Evolutionary conservation across 495 filamentous ascomycete genomes (phyloP).

Genomic region (Penicillium ochrochloron): DNA sequence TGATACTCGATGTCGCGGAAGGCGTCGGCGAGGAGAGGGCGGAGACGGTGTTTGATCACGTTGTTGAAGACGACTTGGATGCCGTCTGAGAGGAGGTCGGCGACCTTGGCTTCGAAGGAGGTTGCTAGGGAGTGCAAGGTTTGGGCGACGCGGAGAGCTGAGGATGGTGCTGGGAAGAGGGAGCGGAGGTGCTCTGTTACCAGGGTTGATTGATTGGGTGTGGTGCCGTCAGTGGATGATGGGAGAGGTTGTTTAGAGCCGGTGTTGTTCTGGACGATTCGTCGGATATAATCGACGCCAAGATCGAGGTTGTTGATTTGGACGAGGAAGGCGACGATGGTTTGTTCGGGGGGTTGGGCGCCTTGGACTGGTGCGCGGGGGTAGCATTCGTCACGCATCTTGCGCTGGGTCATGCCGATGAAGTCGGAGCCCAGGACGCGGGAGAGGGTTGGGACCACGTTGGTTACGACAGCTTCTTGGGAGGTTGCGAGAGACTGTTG

Average conservation of each 20-base stretch:
- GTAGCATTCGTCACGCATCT: slow-evolving; percentile 95
- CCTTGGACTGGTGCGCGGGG: slow-evolving; percentile 76
- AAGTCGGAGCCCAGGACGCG: slow-evolving; percentile 92
- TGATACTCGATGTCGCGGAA: slow-evolving; percentile 92
- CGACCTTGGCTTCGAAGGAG: slow-evolving; percentile 74
- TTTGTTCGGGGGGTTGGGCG: slow-evolving; percentile 79
- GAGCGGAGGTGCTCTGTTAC: slow-evolving; percentile 52
- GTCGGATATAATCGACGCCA: slow-evolving; percentile 82
- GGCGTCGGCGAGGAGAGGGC: slow-evolving; percentile 82
- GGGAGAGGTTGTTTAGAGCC: slow-evolving; percentile 42
- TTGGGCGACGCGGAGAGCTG: slow-evolving; percentile 67
- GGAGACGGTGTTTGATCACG: slow-evolving; percentile 82
- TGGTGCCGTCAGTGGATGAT: slow-evolving; percentile 23
- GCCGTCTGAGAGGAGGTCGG: slow-evolving; percentile 81
- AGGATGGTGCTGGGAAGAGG: slow-evolving; percentile 78
- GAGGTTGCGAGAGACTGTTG: slow-evolving; percentile 85
- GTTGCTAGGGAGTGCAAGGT: slow-evolving; percentile 69
- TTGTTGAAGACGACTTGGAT: slow-evolving; percentile 84
- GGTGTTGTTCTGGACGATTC: slow-evolving; percentile 75
- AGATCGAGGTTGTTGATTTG: slow-evolving; percentile 95
- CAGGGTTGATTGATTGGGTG: slow-evolving; percentile 16
- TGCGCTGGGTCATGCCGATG: slow-evolving; percentile 93
- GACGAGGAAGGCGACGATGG: slow-evolving; percentile 82
- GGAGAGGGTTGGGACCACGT: slow-evolving; percentile 77
- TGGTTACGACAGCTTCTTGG: slow-evolving; percentile 72